Base-by-base conservation (phyloP, 345 rosid species). In the Hevea brasiliensis region DNA sequence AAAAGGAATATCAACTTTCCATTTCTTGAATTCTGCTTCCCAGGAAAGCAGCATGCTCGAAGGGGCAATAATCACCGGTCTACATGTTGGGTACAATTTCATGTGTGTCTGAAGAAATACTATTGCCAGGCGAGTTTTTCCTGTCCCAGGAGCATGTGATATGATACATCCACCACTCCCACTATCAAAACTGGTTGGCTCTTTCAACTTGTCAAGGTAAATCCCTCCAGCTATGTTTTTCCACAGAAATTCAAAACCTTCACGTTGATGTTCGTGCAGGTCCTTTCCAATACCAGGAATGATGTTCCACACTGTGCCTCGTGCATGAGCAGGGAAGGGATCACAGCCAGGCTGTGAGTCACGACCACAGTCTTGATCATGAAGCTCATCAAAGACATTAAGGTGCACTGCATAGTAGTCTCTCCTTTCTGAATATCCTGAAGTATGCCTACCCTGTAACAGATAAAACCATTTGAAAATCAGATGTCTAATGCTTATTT, bases 81-180 rank as follows among this genome's bases (percentile, higher is more conserved):
- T 84, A 82, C 92, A 90, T 1, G 68, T 53, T 8, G 89, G 88
- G 72, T 76, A 84, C 67, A 86, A 57, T 47, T 68, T 65, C 70
- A 89, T 54, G 72, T 83, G 87, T 6, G 91, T 42, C 62, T 89
- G 89, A 37, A 92, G 78, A 76, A 92, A 92, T 5, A 76, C 83
- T 35, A 92, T 86, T 44, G 92, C 77, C 10, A 92, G 85, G 18
- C 94, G 91, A 54, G 98, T 87, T 78, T 92, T 92, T 42, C 96
- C 96, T 0, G 98, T 90, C 45, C 98, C 96, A 1, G 98, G 96
- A 66, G 96, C 94, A 40, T 92, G 98, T 5, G 96, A 89, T 67
- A 90, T 88, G 42, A 92, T 85, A 76, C 98, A 92, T 15, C 97
- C 97, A 63, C 97, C 97, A 63, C 84, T 77, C 4, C 74, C 79